Base-by-base conservation (phyloP, 257 asterid genomes). In the Orobanche coerulescens region DNA sequence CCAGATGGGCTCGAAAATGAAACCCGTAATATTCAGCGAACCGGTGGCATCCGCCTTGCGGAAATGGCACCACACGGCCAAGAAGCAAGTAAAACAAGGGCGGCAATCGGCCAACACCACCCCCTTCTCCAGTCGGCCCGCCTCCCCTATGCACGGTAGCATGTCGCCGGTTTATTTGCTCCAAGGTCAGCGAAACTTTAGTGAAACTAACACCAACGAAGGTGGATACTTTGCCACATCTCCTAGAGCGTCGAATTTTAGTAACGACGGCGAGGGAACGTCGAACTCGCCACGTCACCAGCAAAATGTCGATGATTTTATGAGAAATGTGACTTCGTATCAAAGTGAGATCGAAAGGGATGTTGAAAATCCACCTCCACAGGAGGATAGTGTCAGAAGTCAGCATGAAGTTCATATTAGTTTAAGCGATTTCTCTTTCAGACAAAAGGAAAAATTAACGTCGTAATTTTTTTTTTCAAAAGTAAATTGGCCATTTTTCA, bases 1-100 rank as follows among this genome's bases (percentile, higher is more conserved):
- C 65, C 75, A 90, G 92, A 87, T 87, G 97, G 97, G 95, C 16
- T 73, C 94, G 12, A 78, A 74, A n/a, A 78, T 88, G 95, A 88
- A 82, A 65, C 82, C 95, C 24, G 82, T 78, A 1, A 83, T 88
- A 58, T 88, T 88, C 80, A 81, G 84, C 24, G 77, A 83, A n/a
- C 66, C 73, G 40, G 93, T 90, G 1, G 94, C 86, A 4, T 51
- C 86, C 1, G 97, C 97, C 4, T 42, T 90, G 58, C 79, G 74
- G 13, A 78, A 63, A 37, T 90, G 97, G 97, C 97, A 90, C 66
- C 85, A 76, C 61, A 72, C 79, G 10, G 95, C 97, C 30, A 84
- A 63, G 67, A 81, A 82, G 46, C 83, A 86, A 54, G 2, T 90
- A 46, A 86, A 79, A 61, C 79, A 84, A 13, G 85, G 82, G 64